Evolutionary conservation across 176 grass and related monocot species (phyloP).

Genomic region (bread wheat (Triticum aestivum)): DNA sequence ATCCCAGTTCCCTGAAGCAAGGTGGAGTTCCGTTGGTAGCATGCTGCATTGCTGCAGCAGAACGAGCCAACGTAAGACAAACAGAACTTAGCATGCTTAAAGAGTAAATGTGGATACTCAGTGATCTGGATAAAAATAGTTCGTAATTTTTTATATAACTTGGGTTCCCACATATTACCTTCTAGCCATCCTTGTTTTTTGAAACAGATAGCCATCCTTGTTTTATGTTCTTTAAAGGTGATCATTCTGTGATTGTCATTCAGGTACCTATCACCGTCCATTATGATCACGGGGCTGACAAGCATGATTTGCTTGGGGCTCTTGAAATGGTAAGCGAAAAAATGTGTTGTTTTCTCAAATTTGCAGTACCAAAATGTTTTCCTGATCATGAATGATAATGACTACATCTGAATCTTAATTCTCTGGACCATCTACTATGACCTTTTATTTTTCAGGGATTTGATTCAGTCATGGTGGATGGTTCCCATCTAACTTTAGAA

Average conservation of each 20-base stretch:
- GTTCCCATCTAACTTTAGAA: conserved; percentile 69
- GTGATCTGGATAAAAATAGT: neutral
- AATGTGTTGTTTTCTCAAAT: conserved; percentile 4
- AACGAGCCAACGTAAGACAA: conserved; percentile 67
- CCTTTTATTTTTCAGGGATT: conserved; percentile 68
- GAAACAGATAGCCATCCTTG: neutral
- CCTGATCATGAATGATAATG: conserved; percentile 7
- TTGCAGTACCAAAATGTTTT: conserved; percentile 23
- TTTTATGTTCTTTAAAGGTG: conserved; percentile 20
- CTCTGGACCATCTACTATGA: neutral
- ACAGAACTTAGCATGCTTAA: conserved; percentile 12
- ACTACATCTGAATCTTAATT: conserved; percentile 31
- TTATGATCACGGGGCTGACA: conserved; percentile 87
- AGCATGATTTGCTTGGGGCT: conserved; percentile 76
- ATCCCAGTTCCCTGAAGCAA: conserved; percentile 89
- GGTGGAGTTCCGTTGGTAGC: conserved; percentile 75
- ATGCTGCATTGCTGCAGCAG: conserved; percentile 86
- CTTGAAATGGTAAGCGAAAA: conserved; percentile 75
- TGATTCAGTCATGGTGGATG: conserved; percentile 95
- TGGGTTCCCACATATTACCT: neutral
- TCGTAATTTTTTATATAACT: neutral
- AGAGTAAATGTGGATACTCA: neutral
- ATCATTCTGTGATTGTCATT: conserved; percentile 34
- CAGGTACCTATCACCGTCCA: conserved; percentile 90
- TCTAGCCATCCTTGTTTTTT: conserved; percentile 5